phyloP scores from a whole-genome alignment of 352 stramenopile genomes.

The Aphanomyces invadans region DNA sequence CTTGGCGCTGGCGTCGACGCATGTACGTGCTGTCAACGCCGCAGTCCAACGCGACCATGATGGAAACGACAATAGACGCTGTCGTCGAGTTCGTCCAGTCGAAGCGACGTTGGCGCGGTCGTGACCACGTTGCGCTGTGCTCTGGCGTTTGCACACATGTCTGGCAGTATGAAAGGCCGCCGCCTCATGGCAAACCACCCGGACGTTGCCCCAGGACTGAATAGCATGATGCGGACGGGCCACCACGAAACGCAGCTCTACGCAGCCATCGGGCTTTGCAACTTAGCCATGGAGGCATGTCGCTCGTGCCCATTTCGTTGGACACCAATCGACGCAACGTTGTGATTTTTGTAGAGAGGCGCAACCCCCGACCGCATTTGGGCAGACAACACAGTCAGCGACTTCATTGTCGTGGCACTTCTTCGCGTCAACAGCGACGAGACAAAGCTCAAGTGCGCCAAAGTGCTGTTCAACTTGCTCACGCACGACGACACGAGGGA shows the following conservation, averaged over 20 bases:
- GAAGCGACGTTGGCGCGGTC: slow-evolving; percentile 6
- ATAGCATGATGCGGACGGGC: slow-evolving; percentile 77
- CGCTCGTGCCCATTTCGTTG: slow-evolving; percentile 12
- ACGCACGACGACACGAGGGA: slow-evolving; percentile 67
- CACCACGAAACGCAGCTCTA: slow-evolving; percentile 79
- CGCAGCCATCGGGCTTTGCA: slow-evolving; percentile 76
- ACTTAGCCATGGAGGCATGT: slow-evolving; percentile 53
- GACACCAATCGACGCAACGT: neutral
- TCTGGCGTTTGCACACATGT: slow-evolving; percentile 54
- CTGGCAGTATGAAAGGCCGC: slow-evolving; percentile 39
- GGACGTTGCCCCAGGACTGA: slow-evolving; percentile 59
- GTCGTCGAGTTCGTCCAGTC: slow-evolving; percentile 3
- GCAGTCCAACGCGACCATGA: no score
- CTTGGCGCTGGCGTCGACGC: slow-evolving; percentile 7
- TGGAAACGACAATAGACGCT: no score
- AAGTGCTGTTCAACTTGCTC: slow-evolving; percentile 80
- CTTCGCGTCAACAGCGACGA: slow-evolving; percentile 72
- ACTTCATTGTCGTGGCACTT: slow-evolving; percentile 84
- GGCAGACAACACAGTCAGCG: slow-evolving; percentile 59
- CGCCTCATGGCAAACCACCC: slow-evolving; percentile 37
- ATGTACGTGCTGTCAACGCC: no score
- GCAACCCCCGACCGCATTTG: slow-evolving; percentile 38
- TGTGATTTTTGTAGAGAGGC: slow-evolving; percentile 26
- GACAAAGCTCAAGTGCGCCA: slow-evolving; percentile 78
- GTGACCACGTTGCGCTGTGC: slow-evolving; percentile 46